Conservation (phyloP, 148 eudicot species). For the Simmondsia chinensis region DNA sequence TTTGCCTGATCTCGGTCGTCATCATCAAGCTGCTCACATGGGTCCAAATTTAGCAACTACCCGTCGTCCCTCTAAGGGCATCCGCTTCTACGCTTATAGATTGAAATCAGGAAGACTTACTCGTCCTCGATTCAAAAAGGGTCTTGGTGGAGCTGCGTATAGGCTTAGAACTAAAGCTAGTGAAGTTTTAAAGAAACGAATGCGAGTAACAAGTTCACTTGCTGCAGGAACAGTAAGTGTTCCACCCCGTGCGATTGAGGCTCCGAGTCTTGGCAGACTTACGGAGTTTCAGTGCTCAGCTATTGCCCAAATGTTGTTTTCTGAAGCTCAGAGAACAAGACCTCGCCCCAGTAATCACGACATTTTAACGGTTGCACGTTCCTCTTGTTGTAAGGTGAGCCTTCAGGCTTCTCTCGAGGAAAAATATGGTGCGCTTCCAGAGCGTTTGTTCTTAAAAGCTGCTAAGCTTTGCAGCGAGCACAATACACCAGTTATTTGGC, state of each 20-base stretch:
- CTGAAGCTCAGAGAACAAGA: slow-evolving; percentile 68
- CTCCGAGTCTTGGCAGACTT: slow-evolving; percentile 50
- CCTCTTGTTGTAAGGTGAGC: slow-evolving; percentile 66
- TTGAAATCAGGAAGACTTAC: slow-evolving; percentile 76
- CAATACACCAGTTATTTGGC: slow-evolving; percentile 61
- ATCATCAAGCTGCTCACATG: slow-evolving; percentile 99
- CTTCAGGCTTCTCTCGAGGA: slow-evolving; percentile 58
- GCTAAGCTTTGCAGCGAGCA: slow-evolving; percentile 93
- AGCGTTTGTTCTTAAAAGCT: slow-evolving; percentile 76
- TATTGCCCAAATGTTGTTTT: slow-evolving; percentile 57
- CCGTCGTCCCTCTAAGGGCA: slow-evolving; percentile 50
- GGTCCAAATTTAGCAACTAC: slow-evolving; percentile 34
- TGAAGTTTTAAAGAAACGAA: slow-evolving; percentile 57
- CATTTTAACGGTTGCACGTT: slow-evolving; percentile 56
- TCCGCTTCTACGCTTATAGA: slow-evolving; percentile 67
- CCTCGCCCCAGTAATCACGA: slow-evolving; percentile 71
- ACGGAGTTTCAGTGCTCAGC: slow-evolving; percentile 69
- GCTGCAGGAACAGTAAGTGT: slow-evolving; percentile 26
- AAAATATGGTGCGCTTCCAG: slow-evolving; percentile 75
- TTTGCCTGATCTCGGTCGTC: slow-evolving; percentile 97
- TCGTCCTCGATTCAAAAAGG: slow-evolving; percentile 74
- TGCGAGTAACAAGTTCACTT: slow-evolving; percentile 41
- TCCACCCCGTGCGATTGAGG: slow-evolving; percentile 34
- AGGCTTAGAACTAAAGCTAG: slow-evolving; percentile 56
- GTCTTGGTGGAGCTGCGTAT: slow-evolving; percentile 52